Evolutionary conservation across 257 asterid genomes (phyloP), one percentile per base, ranked within the genome.

Genomic region (Coffea eugenioides): DNA sequence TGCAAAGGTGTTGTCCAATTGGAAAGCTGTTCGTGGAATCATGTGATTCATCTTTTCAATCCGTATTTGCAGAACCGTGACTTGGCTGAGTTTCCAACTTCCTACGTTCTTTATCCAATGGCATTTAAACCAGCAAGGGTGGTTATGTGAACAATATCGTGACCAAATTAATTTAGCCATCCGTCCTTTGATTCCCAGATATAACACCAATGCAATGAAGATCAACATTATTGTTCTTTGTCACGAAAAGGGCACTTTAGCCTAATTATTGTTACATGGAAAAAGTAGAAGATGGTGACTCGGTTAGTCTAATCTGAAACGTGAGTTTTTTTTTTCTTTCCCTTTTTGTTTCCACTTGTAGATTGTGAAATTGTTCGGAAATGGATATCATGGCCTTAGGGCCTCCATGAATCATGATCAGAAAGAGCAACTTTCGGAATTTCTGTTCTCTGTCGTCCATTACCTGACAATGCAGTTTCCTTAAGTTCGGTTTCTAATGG

Each of bases 61-160:
- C 73, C n/a, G 61, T 76, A 78, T 71, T 81, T 70, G 61, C 70
- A 73, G 79, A 81, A 54, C 88, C 93, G 95, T 90, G 95, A 89
- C 82, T 81, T 13, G 83, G 87, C 77, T 81, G 64, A 72, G 59
- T 62, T 25, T 70, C 72, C 62, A 57, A 71, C 61, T 74, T 82
- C 75, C 84, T 49, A 70, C 41, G 1, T 75, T 57, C 21, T 31
- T 82, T 83, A 84, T 72, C 80, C 80, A 69, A 59, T 48, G 59
- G 78, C 80, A 74, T 74, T 67, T 8, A 71, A 73, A 45, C 41
- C 41, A 48, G 8, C 59, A 43, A 16, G 1, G 18, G 31, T 3
- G n/a, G 45, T 79, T 79, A 66, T 76, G 73, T 46, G 70, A 51
- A 72, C 65, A 80, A 83, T 80, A 80, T 62, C 85, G 85, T 87